These are phyloP conservation scores for Talaromyces thailandensis DNA, from an alignment of 495 filamentous ascomycete species.

Conservation along the genomic window DNA sequence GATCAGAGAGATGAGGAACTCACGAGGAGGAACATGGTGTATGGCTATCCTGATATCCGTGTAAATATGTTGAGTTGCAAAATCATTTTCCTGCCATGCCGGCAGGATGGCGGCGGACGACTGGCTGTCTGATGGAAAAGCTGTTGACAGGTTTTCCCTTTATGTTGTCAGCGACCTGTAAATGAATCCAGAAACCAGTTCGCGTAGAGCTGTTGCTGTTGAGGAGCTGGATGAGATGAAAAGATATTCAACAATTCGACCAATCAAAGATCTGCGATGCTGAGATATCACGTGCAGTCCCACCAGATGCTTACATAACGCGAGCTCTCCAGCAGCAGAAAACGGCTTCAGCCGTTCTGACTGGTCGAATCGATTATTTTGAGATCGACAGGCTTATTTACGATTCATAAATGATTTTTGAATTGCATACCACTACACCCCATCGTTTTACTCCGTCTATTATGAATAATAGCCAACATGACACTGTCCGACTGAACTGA, in stretches of 20 bases:
- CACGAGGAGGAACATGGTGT: constrained; percentile 51
- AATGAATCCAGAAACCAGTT: neutral
- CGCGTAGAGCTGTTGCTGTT: neutral
- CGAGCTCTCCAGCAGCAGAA: neutral
- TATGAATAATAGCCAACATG: neutral
- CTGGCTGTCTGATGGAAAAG: neutral
- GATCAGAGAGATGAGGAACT: constrained; percentile 8
- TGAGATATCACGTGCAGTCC: neutral
- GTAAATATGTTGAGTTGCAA: neutral
- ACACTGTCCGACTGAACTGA: neutral
- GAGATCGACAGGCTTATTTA: neutral
- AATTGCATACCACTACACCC: neutral
- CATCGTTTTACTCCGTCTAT: neutral
- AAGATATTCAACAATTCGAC: neutral
- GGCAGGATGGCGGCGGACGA: neutral
- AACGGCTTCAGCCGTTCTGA: neutral
- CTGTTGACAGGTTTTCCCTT: neutral
- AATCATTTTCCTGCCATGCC: constrained; percentile 1
- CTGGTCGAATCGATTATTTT: neutral
- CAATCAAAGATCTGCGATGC: neutral
- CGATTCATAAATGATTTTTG: neutral
- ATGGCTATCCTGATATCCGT: neutral
- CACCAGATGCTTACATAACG: neutral
- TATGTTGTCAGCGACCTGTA: neutral
- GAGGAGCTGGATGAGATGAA: neutral